Conservation (phyloP, 495 filamentous ascomycete genomes). For the Annulohypoxylon moriforme region DNA sequence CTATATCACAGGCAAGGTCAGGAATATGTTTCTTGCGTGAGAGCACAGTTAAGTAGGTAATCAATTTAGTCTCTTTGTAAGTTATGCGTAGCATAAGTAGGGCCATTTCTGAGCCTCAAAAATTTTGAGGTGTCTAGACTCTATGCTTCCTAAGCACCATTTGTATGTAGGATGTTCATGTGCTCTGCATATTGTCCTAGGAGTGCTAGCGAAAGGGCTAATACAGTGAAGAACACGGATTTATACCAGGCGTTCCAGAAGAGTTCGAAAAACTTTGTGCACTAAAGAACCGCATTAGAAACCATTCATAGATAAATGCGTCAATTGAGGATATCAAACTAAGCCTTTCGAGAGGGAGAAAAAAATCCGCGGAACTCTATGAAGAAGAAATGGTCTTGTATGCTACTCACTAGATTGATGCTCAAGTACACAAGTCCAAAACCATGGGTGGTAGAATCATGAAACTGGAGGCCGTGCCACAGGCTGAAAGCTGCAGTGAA, state of each 20-base stretch:
- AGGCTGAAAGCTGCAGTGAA: neutral
- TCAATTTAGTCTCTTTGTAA: no score
- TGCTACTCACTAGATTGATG: conserved; percentile 13
- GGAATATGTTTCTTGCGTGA: no score
- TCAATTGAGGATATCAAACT: neutral
- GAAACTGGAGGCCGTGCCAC: conserved; percentile 6
- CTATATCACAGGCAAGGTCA: no score
- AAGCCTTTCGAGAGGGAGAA: neutral
- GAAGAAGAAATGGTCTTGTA: neutral
- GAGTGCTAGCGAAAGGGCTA: neutral
- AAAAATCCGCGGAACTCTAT: neutral
- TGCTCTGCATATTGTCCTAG: conserved; percentile 14
- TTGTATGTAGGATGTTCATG: neutral
- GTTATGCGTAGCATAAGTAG: no score
- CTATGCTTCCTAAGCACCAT: neutral
- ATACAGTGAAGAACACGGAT: neutral
- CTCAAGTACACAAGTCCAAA: conserved; percentile 9
- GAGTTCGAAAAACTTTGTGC: neutral
- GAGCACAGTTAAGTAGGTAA: no score
- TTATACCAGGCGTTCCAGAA: neutral
- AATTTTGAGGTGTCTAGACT: no score
- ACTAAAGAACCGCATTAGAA: neutral
- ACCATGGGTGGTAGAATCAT: conserved; percentile 6
- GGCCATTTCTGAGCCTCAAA: no score
- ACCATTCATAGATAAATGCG: neutral